Base-by-base conservation (phyloP, 1,139 yeast species). In the Yamadazyma taylorii region DNA sequence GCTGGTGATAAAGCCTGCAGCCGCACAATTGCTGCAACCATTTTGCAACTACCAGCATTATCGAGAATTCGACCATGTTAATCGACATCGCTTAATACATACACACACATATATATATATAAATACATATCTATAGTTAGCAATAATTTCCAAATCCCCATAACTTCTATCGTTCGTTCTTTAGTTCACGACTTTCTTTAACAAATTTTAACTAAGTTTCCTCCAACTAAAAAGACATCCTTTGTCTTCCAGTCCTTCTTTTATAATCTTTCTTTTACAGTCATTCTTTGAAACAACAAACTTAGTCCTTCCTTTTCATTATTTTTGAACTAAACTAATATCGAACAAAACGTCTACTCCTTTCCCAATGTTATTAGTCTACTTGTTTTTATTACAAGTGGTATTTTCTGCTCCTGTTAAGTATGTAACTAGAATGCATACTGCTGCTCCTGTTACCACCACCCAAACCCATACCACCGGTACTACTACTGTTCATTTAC, bases 371-470 rank as follows among this genome's bases (percentile, higher is more conserved):
- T 43, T 42, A 24, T 47, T 53, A 36, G 38, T 56, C 38, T 48
- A 53, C 39, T 50, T 58, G 32, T 43, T 54, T 40, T 45, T 50
- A 5, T 19, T 56, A 4, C 58, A 58, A 29, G 36, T 56, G 21
- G 55, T 55, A 8, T 16, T 45, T 7, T 66, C 73, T 9, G 58
- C 63, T 16, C 75, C 76, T 3, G 46, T 58, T 24, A 62, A 56
- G 30, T 50, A 78, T 17, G 67, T 82, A 39, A 82, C 89, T 9
- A 70, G 85, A 52, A 61, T 66, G 32, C 83, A 78, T 51, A 80
- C 86, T 19, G 88, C 87, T n/a, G 69, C 63, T 1, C 62, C 78
- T 2, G 78, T 78, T 19, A 79, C 84, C 2, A 66, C 69, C 12
- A 74, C 80, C 1, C 63, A 72, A 39, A 73, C 78, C 16, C 67